phyloP scores from a whole-genome alignment of 2,329 filamentous ascomycete species.

The Sordariomycetes sp. region DNA sequence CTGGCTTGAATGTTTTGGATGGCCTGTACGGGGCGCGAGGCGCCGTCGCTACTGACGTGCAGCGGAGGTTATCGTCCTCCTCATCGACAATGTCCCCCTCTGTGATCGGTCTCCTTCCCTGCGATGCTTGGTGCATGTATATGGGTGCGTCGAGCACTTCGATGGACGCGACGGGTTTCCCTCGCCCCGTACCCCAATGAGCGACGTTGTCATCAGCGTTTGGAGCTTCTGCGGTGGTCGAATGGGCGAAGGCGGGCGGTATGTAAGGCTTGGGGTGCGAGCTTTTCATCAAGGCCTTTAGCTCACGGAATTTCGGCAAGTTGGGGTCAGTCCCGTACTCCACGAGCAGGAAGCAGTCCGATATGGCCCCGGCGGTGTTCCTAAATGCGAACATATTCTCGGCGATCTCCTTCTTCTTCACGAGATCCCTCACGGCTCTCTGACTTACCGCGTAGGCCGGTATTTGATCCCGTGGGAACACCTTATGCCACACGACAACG shows the following conservation, averaged over 20 bases:
- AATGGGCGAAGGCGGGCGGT: conserved; percentile 8
- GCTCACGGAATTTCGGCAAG: conserved; percentile 22
- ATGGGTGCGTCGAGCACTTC: conserved; percentile 36
- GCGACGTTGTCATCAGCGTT: conserved; percentile 2
- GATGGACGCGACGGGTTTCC: conserved; percentile 26
- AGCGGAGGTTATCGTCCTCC: background rate
- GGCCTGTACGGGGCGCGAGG: background rate
- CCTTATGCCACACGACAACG: conserved; percentile 27
- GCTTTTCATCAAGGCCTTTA: conserved; percentile 33
- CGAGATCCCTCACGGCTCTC: conserved; percentile 21
- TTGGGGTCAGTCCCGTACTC: conserved; percentile 25
- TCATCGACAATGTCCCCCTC: background rate
- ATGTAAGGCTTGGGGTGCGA: conserved; percentile 27
- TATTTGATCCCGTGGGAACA: conserved; percentile 22
- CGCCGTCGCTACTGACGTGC: background rate
- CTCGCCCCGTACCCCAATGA: conserved; percentile 12
- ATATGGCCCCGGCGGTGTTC: conserved; percentile 23
- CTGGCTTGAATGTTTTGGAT: background rate
- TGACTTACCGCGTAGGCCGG: conserved; percentile 25
- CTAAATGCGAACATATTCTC: conserved; percentile 32
- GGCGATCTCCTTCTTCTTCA: conserved; percentile 18
- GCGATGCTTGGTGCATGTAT: conserved; percentile 23
- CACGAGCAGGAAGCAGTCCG: conserved; percentile 30
- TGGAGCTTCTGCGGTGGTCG: background rate
- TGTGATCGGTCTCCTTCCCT: conserved; percentile 2